phyloP scores from a whole-genome alignment of 1,139 yeast genomes.

The Sugiyamaella grinbergsii region DNA sequence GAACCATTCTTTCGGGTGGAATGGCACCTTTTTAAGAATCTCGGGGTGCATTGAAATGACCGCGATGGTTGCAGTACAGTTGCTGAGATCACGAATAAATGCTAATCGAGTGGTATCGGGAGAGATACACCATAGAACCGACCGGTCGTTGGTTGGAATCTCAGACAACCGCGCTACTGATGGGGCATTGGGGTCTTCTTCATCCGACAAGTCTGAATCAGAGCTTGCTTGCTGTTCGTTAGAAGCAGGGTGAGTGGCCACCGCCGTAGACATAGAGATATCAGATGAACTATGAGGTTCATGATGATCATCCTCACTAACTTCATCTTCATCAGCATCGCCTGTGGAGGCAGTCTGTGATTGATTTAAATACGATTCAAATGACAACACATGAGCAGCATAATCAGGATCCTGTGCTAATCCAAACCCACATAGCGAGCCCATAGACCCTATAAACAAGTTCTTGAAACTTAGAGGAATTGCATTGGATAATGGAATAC shows the following conservation, averaged over 20 bases:
- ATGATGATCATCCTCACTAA: slow-evolving; percentile 11
- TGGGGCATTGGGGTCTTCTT: slow-evolving; percentile 1
- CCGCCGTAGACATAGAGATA: too few relatives aligned
- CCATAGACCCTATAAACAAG: slow-evolving; percentile 13
- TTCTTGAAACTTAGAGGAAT: slow-evolving; percentile 19
- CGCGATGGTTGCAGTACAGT: not conserved
- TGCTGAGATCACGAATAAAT: not conserved
- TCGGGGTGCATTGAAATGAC: not conserved
- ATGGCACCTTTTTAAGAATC: not conserved
- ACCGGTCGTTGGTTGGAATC: not conserved
- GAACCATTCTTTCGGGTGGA: slow-evolving; percentile 1
- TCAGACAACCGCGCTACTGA: slow-evolving; percentile 3
- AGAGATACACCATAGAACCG: slow-evolving; percentile 6
- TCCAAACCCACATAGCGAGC: not conserved
- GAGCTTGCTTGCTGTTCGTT: not conserved
- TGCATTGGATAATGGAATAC: slow-evolving; percentile 34
- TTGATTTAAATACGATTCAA: slow-evolving; percentile 2
- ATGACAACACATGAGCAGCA: not conserved
- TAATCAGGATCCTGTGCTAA: slow-evolving; percentile 10
- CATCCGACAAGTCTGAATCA: not conserved
- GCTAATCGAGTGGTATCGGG: slow-evolving; percentile 18
- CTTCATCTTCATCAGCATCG: slow-evolving; percentile 11
- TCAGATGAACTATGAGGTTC: not conserved
- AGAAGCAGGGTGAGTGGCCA: too few relatives aligned
- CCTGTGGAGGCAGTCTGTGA: not conserved